These are phyloP conservation scores for Eutrema yunnanense DNA, from an alignment of 345 rosid genomes.

Conservation along the genomic window DNA sequence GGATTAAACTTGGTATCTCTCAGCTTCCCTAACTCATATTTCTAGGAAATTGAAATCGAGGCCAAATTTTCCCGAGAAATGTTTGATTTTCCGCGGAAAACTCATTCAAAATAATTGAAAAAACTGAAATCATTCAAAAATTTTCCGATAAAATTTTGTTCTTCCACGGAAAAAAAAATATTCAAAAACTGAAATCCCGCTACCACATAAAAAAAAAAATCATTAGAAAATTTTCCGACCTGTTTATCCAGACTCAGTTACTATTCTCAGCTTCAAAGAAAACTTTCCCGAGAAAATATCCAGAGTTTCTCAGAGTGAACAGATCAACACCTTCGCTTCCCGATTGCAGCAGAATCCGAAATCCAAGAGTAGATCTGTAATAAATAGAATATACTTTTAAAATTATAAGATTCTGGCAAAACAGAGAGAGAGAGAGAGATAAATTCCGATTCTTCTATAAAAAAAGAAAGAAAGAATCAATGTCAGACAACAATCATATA, in stretches of 20 bases:
- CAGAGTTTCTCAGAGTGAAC: background rate
- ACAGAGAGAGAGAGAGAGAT: background rate
- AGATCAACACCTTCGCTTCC: background rate
- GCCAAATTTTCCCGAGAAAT: background rate
- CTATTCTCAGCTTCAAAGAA: background rate
- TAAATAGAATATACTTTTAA: constrained; percentile 8
- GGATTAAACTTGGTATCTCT: background rate
- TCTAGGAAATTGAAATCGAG: background rate
- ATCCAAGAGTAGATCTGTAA: constrained; percentile 27
- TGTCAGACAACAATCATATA: constrained; percentile 13
- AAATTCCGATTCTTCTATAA: background rate
- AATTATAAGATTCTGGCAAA: constrained; percentile 12
- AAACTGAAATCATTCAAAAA: too few relatives aligned
- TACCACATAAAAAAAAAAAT: background rate
- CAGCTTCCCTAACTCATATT: constrained; percentile 10
- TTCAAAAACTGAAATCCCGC: background rate
- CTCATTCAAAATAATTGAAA: background rate
- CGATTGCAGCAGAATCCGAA: constrained; percentile 20
- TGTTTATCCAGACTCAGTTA: background rate
- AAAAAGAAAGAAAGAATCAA: background rate
- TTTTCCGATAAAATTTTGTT: background rate
- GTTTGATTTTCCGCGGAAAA: background rate
- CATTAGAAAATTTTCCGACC: background rate
- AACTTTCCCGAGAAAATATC: background rate
- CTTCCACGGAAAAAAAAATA: background rate